Evolutionary conservation across 2,329 filamentous ascomycete species (phyloP).

Genomic region (Grosmannia penicillata): DNA sequence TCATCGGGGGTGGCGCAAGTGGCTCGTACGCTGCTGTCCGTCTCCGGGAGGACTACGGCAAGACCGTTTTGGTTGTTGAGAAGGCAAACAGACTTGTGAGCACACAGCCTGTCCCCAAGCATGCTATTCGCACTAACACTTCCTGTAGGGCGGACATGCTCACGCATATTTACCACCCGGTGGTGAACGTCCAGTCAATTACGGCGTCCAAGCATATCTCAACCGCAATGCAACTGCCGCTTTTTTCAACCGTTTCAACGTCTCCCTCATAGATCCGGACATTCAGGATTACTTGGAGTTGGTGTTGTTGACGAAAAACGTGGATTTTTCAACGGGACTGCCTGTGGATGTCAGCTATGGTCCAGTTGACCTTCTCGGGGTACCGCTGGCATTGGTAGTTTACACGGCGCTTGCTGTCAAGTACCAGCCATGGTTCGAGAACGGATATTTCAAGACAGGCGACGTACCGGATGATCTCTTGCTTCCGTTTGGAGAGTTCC

Average conservation of each 20-base stretch:
- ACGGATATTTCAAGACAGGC: neutral
- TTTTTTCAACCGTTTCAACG: neutral
- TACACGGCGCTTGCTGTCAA: neutral
- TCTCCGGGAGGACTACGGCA: neutral
- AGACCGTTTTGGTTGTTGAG: neutral
- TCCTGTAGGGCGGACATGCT: constrained; percentile 1
- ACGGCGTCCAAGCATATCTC: neutral
- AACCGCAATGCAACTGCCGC: neutral
- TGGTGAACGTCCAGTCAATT: neutral
- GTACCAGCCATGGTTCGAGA: neutral
- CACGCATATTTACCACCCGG: neutral
- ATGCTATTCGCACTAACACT: too few relatives aligned
- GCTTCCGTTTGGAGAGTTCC: neutral
- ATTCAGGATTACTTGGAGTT: neutral
- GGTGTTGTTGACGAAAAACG: neutral
- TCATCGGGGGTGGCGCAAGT: neutral
- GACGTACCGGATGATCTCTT: neutral
- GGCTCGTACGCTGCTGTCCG: constrained; percentile 1
- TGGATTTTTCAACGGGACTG: neutral
- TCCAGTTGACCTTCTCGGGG: neutral
- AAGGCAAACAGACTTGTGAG: neutral
- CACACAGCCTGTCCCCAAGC: neutral
- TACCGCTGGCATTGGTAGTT: neutral
- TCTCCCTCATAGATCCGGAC: neutral
- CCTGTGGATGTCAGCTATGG: neutral